phyloP scores from a whole-genome alignment of 2,329 filamentous ascomycete genomes.

The Moelleriella libera region DNA sequence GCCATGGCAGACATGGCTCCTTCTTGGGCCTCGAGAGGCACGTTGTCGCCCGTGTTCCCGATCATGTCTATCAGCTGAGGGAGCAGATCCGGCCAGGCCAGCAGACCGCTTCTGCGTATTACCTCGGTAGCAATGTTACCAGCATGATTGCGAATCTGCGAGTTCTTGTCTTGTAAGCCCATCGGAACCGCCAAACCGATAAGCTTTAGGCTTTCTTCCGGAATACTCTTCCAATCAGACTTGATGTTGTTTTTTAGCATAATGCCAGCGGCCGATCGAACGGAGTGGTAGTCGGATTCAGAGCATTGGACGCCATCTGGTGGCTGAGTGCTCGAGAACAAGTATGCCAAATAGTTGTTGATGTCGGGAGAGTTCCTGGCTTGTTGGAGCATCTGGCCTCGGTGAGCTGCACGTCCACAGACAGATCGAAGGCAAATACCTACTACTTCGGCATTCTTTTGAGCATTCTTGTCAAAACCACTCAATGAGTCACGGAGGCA shows the following conservation, averaged over 20 bases:
- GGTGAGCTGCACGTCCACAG: too few relatives aligned
- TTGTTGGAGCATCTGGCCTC: slow-evolving; percentile 71
- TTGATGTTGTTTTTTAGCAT: slow-evolving; percentile 94
- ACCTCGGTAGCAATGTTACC: slow-evolving; percentile 92
- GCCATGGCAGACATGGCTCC: slow-evolving; percentile 84
- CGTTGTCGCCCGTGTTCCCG: slow-evolving; percentile 54
- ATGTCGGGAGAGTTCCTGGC: slow-evolving; percentile 82
- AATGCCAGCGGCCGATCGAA: slow-evolving; percentile 77
- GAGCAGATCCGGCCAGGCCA: slow-evolving; percentile 84
- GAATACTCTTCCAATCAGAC: slow-evolving; percentile 59
- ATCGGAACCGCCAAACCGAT: slow-evolving; percentile 68
- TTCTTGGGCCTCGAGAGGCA: slow-evolving; percentile 64
- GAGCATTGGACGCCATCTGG: slow-evolving; percentile 47
- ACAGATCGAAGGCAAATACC: slow-evolving; percentile 16
- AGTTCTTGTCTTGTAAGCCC: slow-evolving; percentile 66
- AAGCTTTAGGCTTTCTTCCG: slow-evolving; percentile 57
- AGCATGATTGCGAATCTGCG: slow-evolving; percentile 75
- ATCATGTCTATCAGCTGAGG: slow-evolving; percentile 70
- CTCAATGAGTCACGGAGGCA: slow-evolving; percentile 89
- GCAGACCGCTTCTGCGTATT: slow-evolving; percentile 67
- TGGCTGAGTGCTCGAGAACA: slow-evolving; percentile 60
- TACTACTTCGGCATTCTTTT: slow-evolving; percentile 83
- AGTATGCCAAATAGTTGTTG: slow-evolving; percentile 91
- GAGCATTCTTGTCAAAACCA: slow-evolving; percentile 61
- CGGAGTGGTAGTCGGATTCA: slow-evolving; percentile 51